Conservation (phyloP, 129 eudicot genomes). For the Pseudognaphalium luteoalbum region DNA sequence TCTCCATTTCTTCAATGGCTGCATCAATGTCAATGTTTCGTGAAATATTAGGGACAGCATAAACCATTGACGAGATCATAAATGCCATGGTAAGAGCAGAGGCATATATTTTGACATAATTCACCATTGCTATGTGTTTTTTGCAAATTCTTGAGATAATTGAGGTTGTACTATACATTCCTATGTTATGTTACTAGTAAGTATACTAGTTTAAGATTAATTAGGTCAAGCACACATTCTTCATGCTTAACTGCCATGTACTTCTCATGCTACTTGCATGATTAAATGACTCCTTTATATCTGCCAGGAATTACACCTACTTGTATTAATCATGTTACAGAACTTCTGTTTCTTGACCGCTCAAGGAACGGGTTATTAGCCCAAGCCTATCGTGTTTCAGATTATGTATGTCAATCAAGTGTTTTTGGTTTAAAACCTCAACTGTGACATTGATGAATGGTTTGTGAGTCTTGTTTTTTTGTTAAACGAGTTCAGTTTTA, state of each 20-base stretch:
- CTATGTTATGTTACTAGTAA: background rate
- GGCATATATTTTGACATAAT: background rate
- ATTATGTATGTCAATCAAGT: background rate
- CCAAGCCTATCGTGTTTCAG: background rate
- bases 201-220: slow-evolving; percentile 16
- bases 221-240: slow-evolving; percentile 51
- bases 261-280: slow-evolving; percentile 53
- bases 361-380: background rate
- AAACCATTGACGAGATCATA: slow-evolving; percentile 23
- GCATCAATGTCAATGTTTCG: slow-evolving; percentile 38
- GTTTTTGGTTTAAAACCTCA: background rate
- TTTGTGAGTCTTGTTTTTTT: background rate
- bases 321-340: background rate
- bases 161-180: background rate
- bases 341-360: background rate
- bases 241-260: slow-evolving; percentile 52
- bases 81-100: slow-evolving; percentile 14
- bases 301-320: slow-evolving; percentile 23
- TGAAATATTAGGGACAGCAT: slow-evolving; percentile 2
- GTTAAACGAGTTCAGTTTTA: background rate
- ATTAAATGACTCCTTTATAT: slow-evolving; percentile 22
- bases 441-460: background rate
- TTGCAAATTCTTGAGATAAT: slow-evolving; percentile 18
- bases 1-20: slow-evolving; percentile 78
- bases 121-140: slow-evolving; percentile 26